Evolutionary conservation across 2,329 filamentous ascomycete genomes (phyloP).

Genomic region (Botrytis cinerea): DNA sequence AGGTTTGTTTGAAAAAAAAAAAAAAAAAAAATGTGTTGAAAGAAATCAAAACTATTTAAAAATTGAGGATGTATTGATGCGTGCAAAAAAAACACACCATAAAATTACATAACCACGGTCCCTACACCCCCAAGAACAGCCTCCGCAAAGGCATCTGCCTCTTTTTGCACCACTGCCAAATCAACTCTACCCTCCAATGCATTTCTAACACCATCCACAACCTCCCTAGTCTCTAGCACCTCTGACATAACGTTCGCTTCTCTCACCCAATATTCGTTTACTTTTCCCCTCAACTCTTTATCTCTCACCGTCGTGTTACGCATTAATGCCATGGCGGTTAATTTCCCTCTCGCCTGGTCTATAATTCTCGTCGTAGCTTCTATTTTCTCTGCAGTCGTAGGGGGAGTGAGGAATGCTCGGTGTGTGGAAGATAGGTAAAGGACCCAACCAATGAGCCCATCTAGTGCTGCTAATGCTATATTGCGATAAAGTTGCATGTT

Average conservation of each 20-base stretch:
- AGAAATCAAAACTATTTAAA: not conserved
- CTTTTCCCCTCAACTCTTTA: constrained; percentile 64
- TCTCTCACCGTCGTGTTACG: constrained; percentile 80
- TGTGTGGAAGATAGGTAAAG: constrained; percentile 80
- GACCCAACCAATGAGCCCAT: constrained; percentile 62
- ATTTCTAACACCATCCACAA: constrained; percentile 69
- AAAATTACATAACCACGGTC: not conserved
- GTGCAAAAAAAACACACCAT: not conserved
- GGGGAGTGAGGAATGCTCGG: constrained; percentile 68
- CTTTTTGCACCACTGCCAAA: constrained; percentile 59
- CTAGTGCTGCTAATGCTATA: constrained; percentile 63
- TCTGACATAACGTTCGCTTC: constrained; percentile 72
- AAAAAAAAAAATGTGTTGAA: not conserved
- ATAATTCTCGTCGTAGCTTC: constrained; percentile 60
- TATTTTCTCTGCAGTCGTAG: constrained; percentile 64
- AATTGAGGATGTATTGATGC: not conserved
- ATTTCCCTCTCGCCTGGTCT: constrained; percentile 61
- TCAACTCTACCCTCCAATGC: constrained; percentile 66
- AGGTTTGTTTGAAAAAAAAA: not conserved
- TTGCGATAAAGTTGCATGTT: constrained; percentile 62
- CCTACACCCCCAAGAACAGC: constrained; percentile 41
- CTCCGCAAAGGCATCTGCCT: constrained; percentile 63
- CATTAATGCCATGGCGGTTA: constrained; percentile 73
- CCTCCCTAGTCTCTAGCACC: constrained; percentile 77
- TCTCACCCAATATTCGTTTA: constrained; percentile 76